Evolutionary conservation across 192 early-diverging fungal species (phyloP), one percentile per base, ranked within the genome.

Genomic region (Obelidium mucronatum): DNA sequence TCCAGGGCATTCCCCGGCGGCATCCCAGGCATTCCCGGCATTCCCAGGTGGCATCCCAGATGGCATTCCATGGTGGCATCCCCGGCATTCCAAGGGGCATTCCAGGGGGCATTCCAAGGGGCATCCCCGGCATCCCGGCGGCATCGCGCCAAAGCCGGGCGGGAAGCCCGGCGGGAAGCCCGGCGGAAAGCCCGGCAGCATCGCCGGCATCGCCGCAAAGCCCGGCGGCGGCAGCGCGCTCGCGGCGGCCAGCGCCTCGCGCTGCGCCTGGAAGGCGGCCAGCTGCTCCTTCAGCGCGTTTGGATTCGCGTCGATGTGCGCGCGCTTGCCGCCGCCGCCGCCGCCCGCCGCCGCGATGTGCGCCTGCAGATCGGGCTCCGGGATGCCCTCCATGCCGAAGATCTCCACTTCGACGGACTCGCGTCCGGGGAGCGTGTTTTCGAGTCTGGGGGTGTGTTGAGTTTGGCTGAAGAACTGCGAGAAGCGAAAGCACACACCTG

Each of bases 331-430:
- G 53, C 74, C 73, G 34, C 59, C 69, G 26, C 64, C 36, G 2
- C 76, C 80, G 34, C 79, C 68, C 6, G 73, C 54, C 60, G 82
- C 63, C 19, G 77, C 82, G 34, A 84, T 87, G 74, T 96, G 92
- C 1, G 89, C 91, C 3, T 84, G 75, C 13, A 91, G 75, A 82
- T 98, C 97, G 40, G 88, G 89, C 35, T 86, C 85, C 26, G 97
- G 97, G 58, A 98, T 91, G 0, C 95, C 95, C 71, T 91, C 89
- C 92, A 96, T 98, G 31, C 95, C 97, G 80, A 96, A 97, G 55
- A 98, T 96, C 71, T 97, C 95, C 63, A 95, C 84, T 37, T 98
- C 94, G n/a, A 92, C 79, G 11, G 86, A 85, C 39, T 98, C 94
- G 53, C 95, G 88, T 28, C 95, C 95, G 39, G 90, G 84, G 26